A percentile compares a stretch with the other conserved stretches of the same genome.
Evolutionary conservation across 805 yeast genomes (phyloP).

Genomic region (Teunomyces gatunensis): DNA sequence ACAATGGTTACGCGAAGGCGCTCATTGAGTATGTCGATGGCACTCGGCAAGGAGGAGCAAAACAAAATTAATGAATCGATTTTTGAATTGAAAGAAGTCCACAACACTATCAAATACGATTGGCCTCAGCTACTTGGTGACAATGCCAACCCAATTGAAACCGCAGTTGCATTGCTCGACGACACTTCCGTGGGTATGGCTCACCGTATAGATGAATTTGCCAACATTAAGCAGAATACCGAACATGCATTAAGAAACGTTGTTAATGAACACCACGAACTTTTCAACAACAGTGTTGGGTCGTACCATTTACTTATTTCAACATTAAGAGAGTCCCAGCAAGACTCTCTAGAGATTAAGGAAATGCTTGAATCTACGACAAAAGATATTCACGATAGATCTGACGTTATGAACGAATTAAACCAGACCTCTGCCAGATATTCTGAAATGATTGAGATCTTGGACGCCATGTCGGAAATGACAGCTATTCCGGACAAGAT

Average conservation of each 20-base stretch:
- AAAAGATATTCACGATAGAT: conserved; percentile 49
- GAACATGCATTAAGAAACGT: conserved; percentile 59
- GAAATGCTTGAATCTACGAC: conserved; percentile 48
- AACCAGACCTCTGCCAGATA: conserved; percentile 61
- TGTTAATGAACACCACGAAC: conserved; percentile 78
- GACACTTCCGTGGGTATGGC: conserved; percentile 91
- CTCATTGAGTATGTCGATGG: conserved; percentile 5
- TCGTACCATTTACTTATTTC: conserved; percentile 72
- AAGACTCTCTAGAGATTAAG: conserved; percentile 48
- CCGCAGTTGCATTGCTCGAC: conserved; percentile 80
- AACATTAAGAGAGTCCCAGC: conserved; percentile 64
- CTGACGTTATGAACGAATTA: conserved; percentile 60
- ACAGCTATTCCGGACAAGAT: conserved; percentile 57
- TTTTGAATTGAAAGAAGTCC: conserved; percentile 33
- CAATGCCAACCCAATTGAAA: conserved; percentile 74
- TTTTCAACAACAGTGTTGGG: conserved; percentile 82
- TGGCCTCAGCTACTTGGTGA: conserved; percentile 45
- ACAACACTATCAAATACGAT: conserved; percentile 38
- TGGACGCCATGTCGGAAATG: conserved; percentile 64
- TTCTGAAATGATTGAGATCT: conserved; percentile 64
- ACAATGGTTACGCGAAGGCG: conserved; percentile 2
- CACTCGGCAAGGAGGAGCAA: background rate
- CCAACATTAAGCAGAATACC: conserved; percentile 54
- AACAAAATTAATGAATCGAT: conserved; percentile 22
- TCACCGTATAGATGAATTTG: conserved; percentile 65